Evolutionary conservation across 345 rosid species (phyloP).

Genomic region (Sisymbrium irio): DNA sequence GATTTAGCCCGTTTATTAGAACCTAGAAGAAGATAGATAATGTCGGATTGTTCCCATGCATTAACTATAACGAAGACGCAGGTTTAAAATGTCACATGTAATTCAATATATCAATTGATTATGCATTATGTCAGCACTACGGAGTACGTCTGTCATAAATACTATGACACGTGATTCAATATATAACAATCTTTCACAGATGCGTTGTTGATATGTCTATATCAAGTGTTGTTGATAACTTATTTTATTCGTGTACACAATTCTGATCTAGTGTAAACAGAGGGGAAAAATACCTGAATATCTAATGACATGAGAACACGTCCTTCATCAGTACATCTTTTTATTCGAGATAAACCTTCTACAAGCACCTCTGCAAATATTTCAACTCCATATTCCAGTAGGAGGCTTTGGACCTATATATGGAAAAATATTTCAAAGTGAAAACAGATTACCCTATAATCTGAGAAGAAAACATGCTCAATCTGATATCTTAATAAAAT

Average conservation of each 20-base stretch:
- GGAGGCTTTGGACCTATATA: constrained; percentile 69
- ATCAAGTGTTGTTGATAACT: not conserved
- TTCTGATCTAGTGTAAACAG: not conserved
- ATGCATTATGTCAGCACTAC: not conserved
- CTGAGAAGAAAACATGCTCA: constrained; percentile 2
- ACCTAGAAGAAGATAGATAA: constrained; percentile 47
- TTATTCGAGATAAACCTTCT: constrained; percentile 92
- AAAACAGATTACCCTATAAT: not conserved
- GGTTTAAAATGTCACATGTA: not conserved
- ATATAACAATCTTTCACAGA: constrained; percentile 4
- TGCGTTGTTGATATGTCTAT: not conserved
- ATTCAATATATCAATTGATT: not conserved
- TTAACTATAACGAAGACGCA: not conserved
- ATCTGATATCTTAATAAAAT: not conserved
- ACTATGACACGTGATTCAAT: no score
- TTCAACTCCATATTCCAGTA: constrained; percentile 78
- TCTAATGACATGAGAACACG: constrained; percentile 94
- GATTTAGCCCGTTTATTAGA: constrained; percentile 82
- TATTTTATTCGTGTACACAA: not conserved
- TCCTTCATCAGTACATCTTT: constrained; percentile 93
- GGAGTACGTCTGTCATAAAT: not conserved
- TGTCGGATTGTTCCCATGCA: not conserved
- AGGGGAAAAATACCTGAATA: constrained; percentile 61
- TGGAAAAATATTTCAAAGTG: not conserved
- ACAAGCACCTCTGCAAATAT: constrained; percentile 84